Evolutionary conservation across 2,329 filamentous ascomycete genomes (phyloP), one percentile per base, ranked within the genome.

Genomic region (Pseudopyricularia cyperi): DNA sequence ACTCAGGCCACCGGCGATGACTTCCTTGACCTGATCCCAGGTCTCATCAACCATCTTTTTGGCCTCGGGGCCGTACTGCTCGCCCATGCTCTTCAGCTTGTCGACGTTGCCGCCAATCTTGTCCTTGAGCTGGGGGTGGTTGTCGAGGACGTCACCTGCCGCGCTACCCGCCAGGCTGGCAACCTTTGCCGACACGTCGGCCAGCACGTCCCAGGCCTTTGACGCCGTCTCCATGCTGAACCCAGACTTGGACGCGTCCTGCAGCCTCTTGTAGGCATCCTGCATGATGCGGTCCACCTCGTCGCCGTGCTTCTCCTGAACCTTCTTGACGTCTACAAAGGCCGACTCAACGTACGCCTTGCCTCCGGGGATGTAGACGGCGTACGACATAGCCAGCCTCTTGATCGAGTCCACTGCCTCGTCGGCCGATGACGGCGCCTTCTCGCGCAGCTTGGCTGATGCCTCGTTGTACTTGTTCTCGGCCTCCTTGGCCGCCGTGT

Each of bases 11-110:
- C 73, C 73, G 46, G 79, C 75, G 52, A 85, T 62, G 48, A 88
- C 74, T 37, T 85, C 78, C 57, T 73, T 74, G 57, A 87, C 69
- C 63, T 89, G 75, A 28, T 74, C 63, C 77, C 83, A 88, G 1
- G 84, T 86, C 65, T 83, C 73, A 52, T 89, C 82, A 5, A 85
- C 76, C 64, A 87, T 76, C 72, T 88, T 82, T 75, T 88, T 87
- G 0, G 83, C 85, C 61, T 89, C 82, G 0, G 85, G 85, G 0
- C 86, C 86, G 59, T 85, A 84, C 54, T 80, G 71, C 14, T 87
- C 77, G 26, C 80, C 80, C 65, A 87, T 74, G 57, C 80, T 65
- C 73, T 87, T 85, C 49, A 89, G 69, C 63, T 85, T 76, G 49
- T 86, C 77, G 46, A 86, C 66, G 58, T 77, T 81, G 11, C 77